Conservation (phyloP, 2,329 filamentous ascomycete species). For the Metarhizium guizhouense region DNA sequence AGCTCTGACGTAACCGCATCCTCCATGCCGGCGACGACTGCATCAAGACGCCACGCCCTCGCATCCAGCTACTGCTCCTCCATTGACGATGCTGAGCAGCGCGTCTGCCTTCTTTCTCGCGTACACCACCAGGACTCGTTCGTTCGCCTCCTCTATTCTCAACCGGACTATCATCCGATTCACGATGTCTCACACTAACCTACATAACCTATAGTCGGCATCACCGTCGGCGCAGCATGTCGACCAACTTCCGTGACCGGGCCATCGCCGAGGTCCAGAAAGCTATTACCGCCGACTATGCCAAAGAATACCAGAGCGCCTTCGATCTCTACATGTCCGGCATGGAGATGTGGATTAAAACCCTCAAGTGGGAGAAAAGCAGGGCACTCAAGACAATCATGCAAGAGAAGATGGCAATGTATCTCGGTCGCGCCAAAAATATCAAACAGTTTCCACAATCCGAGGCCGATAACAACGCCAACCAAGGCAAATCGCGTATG, state of each 20-base stretch:
- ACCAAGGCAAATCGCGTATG: constrained; percentile 49
- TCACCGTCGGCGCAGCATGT: constrained; percentile 50
- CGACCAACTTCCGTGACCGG: constrained; percentile 91
- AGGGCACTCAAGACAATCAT: constrained; percentile 96
- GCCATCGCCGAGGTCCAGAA: constrained; percentile 97
- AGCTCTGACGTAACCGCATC: too few relatives aligned
- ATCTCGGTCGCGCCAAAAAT: constrained; percentile 98
- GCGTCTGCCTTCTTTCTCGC: too few relatives aligned
- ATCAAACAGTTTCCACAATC: constrained; percentile 83
- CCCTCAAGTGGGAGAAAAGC: constrained; percentile 99
- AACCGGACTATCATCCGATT: too few relatives aligned
- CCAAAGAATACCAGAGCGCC: constrained; percentile 92
- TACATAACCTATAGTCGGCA: too few relatives aligned
- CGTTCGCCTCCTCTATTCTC: too few relatives aligned
- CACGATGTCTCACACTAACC: too few relatives aligned
- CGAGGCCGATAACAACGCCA: constrained; percentile 64
- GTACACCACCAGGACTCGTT: too few relatives aligned
- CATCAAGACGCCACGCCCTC: too few relatives aligned
- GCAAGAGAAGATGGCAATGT: constrained; percentile 85
- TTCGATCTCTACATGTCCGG: constrained; percentile 94
- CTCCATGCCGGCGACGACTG: too few relatives aligned
- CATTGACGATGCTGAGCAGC: too few relatives aligned
- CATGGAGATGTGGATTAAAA: constrained; percentile 97
- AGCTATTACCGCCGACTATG: constrained; percentile 92
- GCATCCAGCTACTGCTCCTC: too few relatives aligned